These are phyloP conservation scores for Dothideomycetes sp. DNA, from an alignment of 2,329 filamentous ascomycete genomes.

Conservation along the genomic window DNA sequence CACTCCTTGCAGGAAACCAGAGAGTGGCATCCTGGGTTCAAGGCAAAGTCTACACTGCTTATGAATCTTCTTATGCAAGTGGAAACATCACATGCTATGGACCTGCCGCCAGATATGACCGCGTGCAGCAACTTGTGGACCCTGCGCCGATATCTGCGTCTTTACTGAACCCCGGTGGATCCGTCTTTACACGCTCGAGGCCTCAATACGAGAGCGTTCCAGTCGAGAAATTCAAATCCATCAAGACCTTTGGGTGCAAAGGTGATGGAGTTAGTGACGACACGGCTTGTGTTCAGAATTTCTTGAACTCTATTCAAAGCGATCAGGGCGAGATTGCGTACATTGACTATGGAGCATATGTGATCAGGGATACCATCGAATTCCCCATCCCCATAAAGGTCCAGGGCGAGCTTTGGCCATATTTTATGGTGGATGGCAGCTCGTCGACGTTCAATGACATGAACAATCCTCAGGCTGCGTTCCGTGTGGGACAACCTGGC, in stretches of 20 bases:
- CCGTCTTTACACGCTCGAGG: constrained; percentile 18
- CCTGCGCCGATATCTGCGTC: constrained; percentile 16
- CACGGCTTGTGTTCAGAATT: constrained; percentile 65
- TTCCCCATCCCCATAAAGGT: constrained; percentile 64
- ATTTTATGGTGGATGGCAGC: constrained; percentile 67
- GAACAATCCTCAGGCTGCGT: constrained; percentile 51
- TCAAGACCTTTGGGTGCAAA: constrained; percentile 47
- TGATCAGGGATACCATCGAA: constrained; percentile 45
- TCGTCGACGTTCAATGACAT: constrained; percentile 36
- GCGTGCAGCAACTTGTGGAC: constrained; percentile 16
- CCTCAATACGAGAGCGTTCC: constrained; percentile 40
- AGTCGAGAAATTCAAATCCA: constrained; percentile 57
- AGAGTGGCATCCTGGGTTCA: constrained; percentile 61
- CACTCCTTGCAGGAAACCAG: constrained; percentile 56
- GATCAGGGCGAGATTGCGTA: constrained; percentile 50
- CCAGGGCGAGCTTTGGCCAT: constrained; percentile 73
- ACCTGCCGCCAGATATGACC: constrained; percentile 20
- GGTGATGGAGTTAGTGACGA: constrained; percentile 84
- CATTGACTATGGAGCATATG: constrained; percentile 50
- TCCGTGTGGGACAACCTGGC: constrained; percentile 57
- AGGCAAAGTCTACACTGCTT: constrained; percentile 55
- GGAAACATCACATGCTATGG: constrained; percentile 22
- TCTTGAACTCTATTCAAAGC: constrained; percentile 51
- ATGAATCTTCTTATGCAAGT: constrained; percentile 24
- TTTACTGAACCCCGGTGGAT: constrained; percentile 17